Percentiles rank a stretch among this genome's conserved stretches.
Evolutionary conservation across 2,329 filamentous ascomycete species (phyloP).

Genomic region (Fusarium pseudoanthophilum): DNA sequence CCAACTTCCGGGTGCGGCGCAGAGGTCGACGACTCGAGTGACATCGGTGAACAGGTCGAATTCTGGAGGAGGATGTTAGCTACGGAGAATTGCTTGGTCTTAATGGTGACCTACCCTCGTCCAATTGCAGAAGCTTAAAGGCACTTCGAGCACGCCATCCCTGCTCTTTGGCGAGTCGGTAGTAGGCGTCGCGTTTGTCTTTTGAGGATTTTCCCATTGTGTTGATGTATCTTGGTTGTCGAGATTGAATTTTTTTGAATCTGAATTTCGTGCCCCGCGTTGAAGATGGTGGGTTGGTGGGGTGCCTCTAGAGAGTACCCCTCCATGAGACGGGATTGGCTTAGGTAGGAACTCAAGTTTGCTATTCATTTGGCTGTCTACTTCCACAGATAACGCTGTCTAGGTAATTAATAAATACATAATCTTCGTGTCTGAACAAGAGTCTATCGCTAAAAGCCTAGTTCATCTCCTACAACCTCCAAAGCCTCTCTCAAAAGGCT

Average conservation of each 20-base stretch:
- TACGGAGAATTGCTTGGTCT: not conserved
- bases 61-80: conserved; percentile 62
- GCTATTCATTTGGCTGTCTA: conserved; percentile 4
- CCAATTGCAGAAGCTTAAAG: conserved; percentile 96
- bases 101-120: conserved; percentile 67
- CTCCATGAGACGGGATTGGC: conserved; percentile 13
- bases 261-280: conserved; percentile 46
- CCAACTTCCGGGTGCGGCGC: conserved; percentile 96
- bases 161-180: conserved; percentile 97
- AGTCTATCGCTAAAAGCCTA: conserved; percentile 34
- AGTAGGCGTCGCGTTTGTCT: conserved; percentile 98
- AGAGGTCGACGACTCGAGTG: conserved; percentile 93
- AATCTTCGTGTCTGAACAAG: not conserved
- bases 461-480: conserved; percentile 69
- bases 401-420: not conserved
- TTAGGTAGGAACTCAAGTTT: not conserved
- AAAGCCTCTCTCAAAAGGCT: conserved; percentile 68
- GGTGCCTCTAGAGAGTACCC: conserved; percentile 18
- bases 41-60: conserved; percentile 94
- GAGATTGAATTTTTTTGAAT: conserved; percentile 31
- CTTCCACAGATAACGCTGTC: not conserved
- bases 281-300: conserved; percentile 33
- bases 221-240: conserved; percentile 10
- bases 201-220: conserved; percentile 97
- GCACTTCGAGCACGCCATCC: conserved; percentile 97